phyloP scores from a whole-genome alignment of 1,284 basidiomycete genomes.

The Inonotus hispidus region DNA sequence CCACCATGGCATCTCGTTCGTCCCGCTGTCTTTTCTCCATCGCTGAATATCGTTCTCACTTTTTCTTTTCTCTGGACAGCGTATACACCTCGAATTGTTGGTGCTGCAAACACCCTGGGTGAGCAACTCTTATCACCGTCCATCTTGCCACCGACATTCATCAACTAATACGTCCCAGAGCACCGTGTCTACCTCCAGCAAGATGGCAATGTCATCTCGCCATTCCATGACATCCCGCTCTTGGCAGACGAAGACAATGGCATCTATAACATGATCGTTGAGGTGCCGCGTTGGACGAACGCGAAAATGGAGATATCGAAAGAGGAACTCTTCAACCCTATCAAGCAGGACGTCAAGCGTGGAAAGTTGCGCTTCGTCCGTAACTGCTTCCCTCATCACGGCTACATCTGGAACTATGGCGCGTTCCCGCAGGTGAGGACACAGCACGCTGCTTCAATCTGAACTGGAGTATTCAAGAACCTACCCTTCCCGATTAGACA shows the following conservation, averaged over 20 bases:
- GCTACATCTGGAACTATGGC: conserved; percentile 98
- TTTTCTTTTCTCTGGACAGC: conserved; percentile 37
- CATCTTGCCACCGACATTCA: background rate
- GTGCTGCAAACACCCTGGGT: conserved; percentile 92
- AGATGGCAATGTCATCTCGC: conserved; percentile 79
- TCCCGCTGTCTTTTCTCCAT: conserved; percentile 34
- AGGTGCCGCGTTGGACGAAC: conserved; percentile 99
- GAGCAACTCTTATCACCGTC: conserved; percentile 23
- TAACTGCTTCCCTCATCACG: conserved; percentile 99
- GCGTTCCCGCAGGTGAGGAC: conserved; percentile 87
- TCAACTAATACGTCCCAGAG: conserved; percentile 50
- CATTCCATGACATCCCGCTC: conserved; percentile 96
- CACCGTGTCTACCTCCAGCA: conserved; percentile 94
- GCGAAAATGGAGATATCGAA: conserved; percentile 99
- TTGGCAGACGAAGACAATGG: conserved; percentile 91
- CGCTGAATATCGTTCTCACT: conserved; percentile 17
- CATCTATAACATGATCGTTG: conserved; percentile 98
- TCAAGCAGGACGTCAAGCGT: conserved; percentile 98
- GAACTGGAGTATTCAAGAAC: background rate
- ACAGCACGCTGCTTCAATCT: background rate
- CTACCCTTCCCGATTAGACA: conserved; percentile 51
- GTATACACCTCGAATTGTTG: conserved; percentile 74
- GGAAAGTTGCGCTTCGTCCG: conserved; percentile 96
- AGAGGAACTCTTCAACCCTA: conserved; percentile 96
- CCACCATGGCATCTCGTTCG: conserved; percentile 56